Percentiles rank a stretch among this genome's conserved stretches.
These are phyloP conservation scores for Hemileccinum impolitum DNA, from an alignment of 768 basidiomycete genomes.

Conservation along the genomic window DNA sequence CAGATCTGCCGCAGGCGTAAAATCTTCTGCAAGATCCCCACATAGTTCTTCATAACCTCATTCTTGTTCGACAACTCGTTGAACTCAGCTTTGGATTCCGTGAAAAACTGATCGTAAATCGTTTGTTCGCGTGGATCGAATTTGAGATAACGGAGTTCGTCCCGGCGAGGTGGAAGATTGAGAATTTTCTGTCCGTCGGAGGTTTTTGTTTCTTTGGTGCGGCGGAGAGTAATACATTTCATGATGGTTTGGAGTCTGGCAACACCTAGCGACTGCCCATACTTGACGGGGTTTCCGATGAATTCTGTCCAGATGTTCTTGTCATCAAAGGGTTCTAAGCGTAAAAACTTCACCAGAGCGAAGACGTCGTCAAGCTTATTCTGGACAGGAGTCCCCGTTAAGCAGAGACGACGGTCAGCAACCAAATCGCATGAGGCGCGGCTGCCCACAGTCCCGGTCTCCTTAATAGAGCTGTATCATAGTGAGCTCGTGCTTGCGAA, in stretches of 20 bases:
- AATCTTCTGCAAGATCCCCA: slow-evolving; percentile 95
- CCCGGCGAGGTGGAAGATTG: slow-evolving; percentile 84
- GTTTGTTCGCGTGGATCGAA: slow-evolving; percentile 78
- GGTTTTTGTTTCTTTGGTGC: slow-evolving; percentile 88
- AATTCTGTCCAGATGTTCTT: slow-evolving; percentile 91
- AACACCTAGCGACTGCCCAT: slow-evolving; percentile 83
- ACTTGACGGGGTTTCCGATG: slow-evolving; percentile 91
- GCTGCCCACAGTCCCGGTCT: slow-evolving; percentile 89
- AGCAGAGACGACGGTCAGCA: slow-evolving; percentile 88
- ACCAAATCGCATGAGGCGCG: slow-evolving; percentile 93
- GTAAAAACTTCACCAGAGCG: slow-evolving; percentile 94
- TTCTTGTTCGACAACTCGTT: slow-evolving; percentile 82
- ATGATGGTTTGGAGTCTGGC: slow-evolving; percentile 95
- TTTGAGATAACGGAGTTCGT: slow-evolving; percentile 81
- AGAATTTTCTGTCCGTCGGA: slow-evolving; percentile 83
- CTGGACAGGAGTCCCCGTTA: slow-evolving; percentile 99
- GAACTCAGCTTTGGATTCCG: slow-evolving; percentile 90
- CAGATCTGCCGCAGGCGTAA: slow-evolving; percentile 96
- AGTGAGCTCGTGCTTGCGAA: background rate
- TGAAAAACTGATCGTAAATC: slow-evolving; percentile 87
- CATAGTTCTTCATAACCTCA: slow-evolving; percentile 97
- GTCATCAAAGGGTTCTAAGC: slow-evolving; percentile 88
- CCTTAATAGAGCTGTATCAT: slow-evolving; percentile 83
- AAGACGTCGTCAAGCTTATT: slow-evolving; percentile 99
- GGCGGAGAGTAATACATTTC: slow-evolving; percentile 92